phyloP scores from a whole-genome alignment of 2,329 filamentous ascomycete species.

The Epichloe sylvatica region DNA sequence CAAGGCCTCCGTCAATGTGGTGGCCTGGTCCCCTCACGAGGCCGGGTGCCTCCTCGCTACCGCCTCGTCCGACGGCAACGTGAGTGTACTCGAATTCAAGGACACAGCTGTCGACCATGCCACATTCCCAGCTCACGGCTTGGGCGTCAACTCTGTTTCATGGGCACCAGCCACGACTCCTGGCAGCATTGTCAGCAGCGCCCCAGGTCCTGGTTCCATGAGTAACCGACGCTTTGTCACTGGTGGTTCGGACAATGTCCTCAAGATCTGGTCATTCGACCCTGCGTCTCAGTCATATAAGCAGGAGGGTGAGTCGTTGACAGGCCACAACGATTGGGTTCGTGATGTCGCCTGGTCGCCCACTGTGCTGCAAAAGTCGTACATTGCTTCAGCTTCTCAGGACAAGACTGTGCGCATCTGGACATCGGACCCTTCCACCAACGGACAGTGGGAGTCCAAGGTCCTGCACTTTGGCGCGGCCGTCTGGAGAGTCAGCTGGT shows the following conservation, averaged over 20 bases:
- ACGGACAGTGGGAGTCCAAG: slow-evolving; percentile 71
- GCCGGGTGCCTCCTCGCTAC: slow-evolving; percentile 88
- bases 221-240: slow-evolving; percentile 79
- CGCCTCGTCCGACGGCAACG: slow-evolving; percentile 84
- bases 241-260: slow-evolving; percentile 80
- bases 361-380: slow-evolving; percentile 85
- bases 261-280: slow-evolving; percentile 88
- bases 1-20: slow-evolving; percentile 92
- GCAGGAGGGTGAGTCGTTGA: slow-evolving; percentile 49
- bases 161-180: slow-evolving; percentile 83
- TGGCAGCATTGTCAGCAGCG: slow-evolving; percentile 69
- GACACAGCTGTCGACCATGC: slow-evolving; percentile 86
- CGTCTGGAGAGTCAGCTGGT: slow-evolving; percentile 96
- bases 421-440: slow-evolving; percentile 54
- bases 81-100: slow-evolving; percentile 91
- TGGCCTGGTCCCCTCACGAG: slow-evolving; percentile 96
- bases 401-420: slow-evolving; percentile 97
- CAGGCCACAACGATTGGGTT: slow-evolving; percentile 90
- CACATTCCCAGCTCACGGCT: slow-evolving; percentile 80
- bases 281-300: slow-evolving; percentile 45
- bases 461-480: slow-evolving; percentile 76
- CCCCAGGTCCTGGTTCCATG: slow-evolving; percentile 41
- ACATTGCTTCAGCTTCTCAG: slow-evolving; percentile 90
- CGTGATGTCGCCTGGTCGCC: slow-evolving; percentile 95
- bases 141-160: slow-evolving; percentile 88